Conservation (phyloP, 139 green algal species). For the Edaphochlamys debaryana region DNA sequence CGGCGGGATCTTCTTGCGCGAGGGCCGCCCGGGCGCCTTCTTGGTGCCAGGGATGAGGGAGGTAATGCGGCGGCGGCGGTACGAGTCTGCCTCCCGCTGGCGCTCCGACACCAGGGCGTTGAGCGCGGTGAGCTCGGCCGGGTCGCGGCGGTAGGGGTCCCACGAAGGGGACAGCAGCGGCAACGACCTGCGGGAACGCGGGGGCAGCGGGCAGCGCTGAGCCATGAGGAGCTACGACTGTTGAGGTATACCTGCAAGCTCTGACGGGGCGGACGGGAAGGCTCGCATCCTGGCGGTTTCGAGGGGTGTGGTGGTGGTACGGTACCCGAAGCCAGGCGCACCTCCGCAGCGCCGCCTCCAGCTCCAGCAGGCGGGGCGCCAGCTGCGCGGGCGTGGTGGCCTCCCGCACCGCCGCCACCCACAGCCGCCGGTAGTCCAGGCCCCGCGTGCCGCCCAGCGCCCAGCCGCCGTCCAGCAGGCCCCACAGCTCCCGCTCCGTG, state of each 20-base stretch:
- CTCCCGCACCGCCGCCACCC: conserved; percentile 1
- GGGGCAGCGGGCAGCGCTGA: too few relatives aligned
- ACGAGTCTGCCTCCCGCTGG: conserved; percentile 12
- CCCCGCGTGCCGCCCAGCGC: background rate
- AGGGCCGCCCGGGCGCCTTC: conserved; percentile 22
- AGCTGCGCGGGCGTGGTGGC: conserved; percentile 12
- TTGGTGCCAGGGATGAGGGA: conserved; percentile 4
- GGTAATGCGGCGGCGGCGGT: conserved; percentile 34
- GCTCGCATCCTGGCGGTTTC: too few relatives aligned
- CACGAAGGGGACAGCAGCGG: conserved; percentile 7
- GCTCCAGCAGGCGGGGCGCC: conserved; percentile 17
- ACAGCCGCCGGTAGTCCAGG: conserved; percentile 26
- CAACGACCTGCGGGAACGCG: conserved; percentile 10
- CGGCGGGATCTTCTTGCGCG: conserved; percentile 14
- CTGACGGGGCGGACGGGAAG: too few relatives aligned
- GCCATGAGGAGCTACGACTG: too few relatives aligned
- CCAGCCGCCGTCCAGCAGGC: conserved; percentile 38
- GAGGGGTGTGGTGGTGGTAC: too few relatives aligned
- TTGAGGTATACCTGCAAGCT: too few relatives aligned
- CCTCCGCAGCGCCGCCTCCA: conserved; percentile 29
- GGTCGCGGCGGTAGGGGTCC: conserved; percentile 37
- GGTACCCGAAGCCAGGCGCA: background rate
- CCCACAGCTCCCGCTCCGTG: conserved; percentile 35
- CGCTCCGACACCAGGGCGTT: conserved; percentile 11
- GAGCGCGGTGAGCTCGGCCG: conserved; percentile 11